Base-by-base conservation (phyloP, 192 early-diverging fungal genomes). In the Pilaira anomala region DNA sequence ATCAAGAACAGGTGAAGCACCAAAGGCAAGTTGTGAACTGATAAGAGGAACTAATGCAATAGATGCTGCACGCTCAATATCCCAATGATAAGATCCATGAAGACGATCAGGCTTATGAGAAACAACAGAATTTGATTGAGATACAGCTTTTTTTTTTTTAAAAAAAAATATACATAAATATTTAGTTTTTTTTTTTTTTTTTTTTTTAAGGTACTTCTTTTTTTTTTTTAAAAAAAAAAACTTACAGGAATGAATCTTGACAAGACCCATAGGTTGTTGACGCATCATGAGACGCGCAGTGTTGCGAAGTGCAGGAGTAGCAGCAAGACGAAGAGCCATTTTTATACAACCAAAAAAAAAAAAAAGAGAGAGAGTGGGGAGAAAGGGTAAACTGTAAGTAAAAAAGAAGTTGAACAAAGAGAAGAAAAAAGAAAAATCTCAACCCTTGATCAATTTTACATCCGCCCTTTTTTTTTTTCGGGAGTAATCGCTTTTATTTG, bases 61-160 rank as follows among this genome's bases (percentile, higher is more conserved):
- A 45, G 88, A 84, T 19, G 95, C 71, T 14, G 83, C 85, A 46
- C 97, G 94, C 72, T 98, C 97, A 72, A 89, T 82, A 83, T 90
- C 86, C 97, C 97, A 98, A 82, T 98, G 97, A 77, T 94, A 92
- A 44, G 92, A 92, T 21, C 97, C 97, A 69, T 92, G 84, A 44
- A 88, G 78, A 65, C 82, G 83, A 77, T 87, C 80, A 25, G 80
- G 67, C 14, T 76, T 84, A 67, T 75, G 65, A 8, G 82, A 66
- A 14, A 78, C 79, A 26, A 75, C 68, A 72, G 76, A 60, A 62
- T 60, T 42, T 14, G 53, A 33, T 11, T 50, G 11, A 41, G 51
- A 12, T 21, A 62, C 67, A 45, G 67, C 33, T 36, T 36, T 9
- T 36, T 36, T 36, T 36, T 36, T 36, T 36, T 36, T 5, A 33